Evolutionary conservation across 495 filamentous ascomycete genomes (phyloP), one percentile per base, ranked within the genome.

Genomic region (Aspergillus wentii): DNA sequence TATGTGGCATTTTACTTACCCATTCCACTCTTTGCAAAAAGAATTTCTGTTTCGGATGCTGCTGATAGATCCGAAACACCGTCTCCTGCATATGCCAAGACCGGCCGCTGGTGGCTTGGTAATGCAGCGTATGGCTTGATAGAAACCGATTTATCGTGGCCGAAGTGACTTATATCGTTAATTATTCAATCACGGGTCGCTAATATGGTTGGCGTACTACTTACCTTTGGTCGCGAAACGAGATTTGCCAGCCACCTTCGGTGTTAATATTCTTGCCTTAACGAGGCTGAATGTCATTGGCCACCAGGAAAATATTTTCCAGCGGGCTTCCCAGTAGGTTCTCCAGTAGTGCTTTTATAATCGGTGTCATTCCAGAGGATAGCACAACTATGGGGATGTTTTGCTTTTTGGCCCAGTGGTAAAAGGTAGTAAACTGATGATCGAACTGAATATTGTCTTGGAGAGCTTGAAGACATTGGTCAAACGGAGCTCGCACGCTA

Each of bases 341-440:
- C 17, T 75, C 68, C 23, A 94, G 66, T 20, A 94, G 64, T 5
- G 83, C 80, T 20, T 78, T 68, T 59, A 94, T 92, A 46, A 94
- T 76, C 14, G 88, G 86, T 38, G 75, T 72, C 88, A 94, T 94
- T 40, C 87, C 87, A 9, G 78, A 79, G 35, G 82, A 86, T 3
- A 94, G 67, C 2, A 94, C 79, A 15, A 94, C 86, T 34, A 90
- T 81, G 14, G 88, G 87, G 21, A 94, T 75, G 43, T 87, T 83
- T 40, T 86, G 75, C 35, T 66, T 64, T 19, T 73, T 65, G 10
- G 76, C 69, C 83, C 83, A 94, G 36, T 72, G 43, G 54, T 82
- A 84, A 66, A 91, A 94, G 34, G 77, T 72, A 41, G 72, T 76
- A 64, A 94, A 94, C 42, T 76, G 58, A 0, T 81, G 76, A 59